phyloP scores from a whole-genome alignment of 2,329 filamentous ascomycete genomes.

The Claviceps capensis region DNA sequence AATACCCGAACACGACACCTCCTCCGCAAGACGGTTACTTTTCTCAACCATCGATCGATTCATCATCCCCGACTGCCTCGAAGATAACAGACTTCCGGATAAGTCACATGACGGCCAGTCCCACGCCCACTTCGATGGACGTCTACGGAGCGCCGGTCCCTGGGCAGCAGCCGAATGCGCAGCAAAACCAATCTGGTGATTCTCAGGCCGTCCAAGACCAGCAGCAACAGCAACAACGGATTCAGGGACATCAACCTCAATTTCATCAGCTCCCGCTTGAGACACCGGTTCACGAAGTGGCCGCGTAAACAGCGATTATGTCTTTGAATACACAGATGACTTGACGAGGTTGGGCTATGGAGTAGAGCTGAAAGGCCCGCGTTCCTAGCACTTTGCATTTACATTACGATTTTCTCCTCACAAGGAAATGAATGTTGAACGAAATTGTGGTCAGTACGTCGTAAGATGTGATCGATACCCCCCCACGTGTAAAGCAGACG shows the following conservation, averaged over 20 bases:
- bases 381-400: too few relatives aligned
- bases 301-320: too few relatives aligned
- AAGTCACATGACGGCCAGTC: conserved; percentile 9
- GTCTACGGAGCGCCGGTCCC: conserved; percentile 8
- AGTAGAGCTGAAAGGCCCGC: too few relatives aligned
- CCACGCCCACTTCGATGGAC: conserved; percentile 9
- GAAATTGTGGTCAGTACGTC: too few relatives aligned
- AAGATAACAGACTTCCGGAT: conserved; percentile 11
- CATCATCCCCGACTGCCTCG: conserved; percentile 7
- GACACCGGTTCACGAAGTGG: conserved; percentile 18
- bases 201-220: background rate
- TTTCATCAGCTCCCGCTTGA: background rate
- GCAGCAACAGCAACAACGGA: background rate
- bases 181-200: conserved; percentile 14
- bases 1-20: conserved; percentile 9
- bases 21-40: conserved; percentile 9
- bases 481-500: too few relatives aligned
- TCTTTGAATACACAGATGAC: too few relatives aligned
- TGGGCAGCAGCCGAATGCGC: conserved; percentile 10
- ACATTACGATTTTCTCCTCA: too few relatives aligned
- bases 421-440: too few relatives aligned
- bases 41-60: conserved; percentile 5
- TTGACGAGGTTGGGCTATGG: too few relatives aligned
- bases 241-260: background rate
- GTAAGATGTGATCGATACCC: too few relatives aligned